These are phyloP conservation scores for Phytophthora foliorum DNA, from an alignment of 352 stramenopile species.

Conservation along the genomic window DNA sequence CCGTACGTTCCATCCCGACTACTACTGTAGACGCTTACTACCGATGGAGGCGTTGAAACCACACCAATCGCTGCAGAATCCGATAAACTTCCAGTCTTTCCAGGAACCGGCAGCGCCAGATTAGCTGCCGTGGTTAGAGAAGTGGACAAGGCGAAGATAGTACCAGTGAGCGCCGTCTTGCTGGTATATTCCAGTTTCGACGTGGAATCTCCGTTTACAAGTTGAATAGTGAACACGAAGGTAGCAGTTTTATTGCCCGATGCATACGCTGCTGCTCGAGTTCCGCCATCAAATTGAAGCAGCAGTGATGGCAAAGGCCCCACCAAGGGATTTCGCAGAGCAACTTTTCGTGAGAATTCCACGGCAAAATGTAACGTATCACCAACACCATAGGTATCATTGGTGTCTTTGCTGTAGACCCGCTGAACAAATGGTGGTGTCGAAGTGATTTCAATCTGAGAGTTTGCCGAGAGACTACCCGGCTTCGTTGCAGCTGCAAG, in stretches of 20 bases:
- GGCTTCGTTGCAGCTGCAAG: slow-evolving; percentile 39
- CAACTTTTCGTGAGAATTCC: slow-evolving; percentile 54
- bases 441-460: slow-evolving; percentile 58
- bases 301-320: slow-evolving; percentile 37
- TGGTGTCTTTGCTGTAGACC: slow-evolving; percentile 46
- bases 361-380: slow-evolving; percentile 61
- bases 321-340: slow-evolving; percentile 17
- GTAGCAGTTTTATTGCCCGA: slow-evolving; percentile 50
- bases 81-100: slow-evolving; percentile 49
- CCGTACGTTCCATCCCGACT: slow-evolving; percentile 62
- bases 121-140: slow-evolving; percentile 45
- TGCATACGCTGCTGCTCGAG: slow-evolving; percentile 41
- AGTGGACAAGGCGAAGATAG: slow-evolving; percentile 57
- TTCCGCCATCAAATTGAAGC: slow-evolving; percentile 46
- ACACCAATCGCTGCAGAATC: slow-evolving; percentile 46
- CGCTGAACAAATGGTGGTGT: slow-evolving; percentile 43
- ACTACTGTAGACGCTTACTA: slow-evolving; percentile 39
- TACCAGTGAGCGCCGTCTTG: slow-evolving; percentile 46
- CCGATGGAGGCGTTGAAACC: slow-evolving; percentile 46
- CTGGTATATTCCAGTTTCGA: slow-evolving; percentile 49
- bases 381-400: slow-evolving; percentile 55
- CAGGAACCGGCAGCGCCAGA: slow-evolving; percentile 42
- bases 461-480: slow-evolving; percentile 58
- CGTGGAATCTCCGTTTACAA: slow-evolving; percentile 45
- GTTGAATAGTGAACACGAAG: slow-evolving; percentile 55